phyloP scores from a whole-genome alignment of 1,284 basidiomycete species.

The Ustilago lituana region DNA sequence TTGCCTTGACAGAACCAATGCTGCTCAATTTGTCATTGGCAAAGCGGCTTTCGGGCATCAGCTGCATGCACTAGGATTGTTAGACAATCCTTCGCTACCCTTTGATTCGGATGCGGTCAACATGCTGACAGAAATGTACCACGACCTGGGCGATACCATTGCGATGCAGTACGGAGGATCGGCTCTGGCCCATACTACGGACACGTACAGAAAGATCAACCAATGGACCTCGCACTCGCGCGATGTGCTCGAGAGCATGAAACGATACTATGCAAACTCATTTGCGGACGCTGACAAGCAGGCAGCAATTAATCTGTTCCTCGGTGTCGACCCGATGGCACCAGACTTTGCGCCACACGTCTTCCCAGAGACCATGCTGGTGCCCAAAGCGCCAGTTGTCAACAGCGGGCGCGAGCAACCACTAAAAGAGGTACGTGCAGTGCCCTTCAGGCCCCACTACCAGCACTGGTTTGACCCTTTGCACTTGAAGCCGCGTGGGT shows the following conservation, averaged over 20 bases:
- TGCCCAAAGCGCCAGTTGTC: slow-evolving; percentile 3
- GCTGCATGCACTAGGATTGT: slow-evolving; percentile 84
- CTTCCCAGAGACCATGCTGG: slow-evolving; percentile 23
- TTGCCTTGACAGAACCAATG: slow-evolving; percentile 92
- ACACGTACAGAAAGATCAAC: slow-evolving; percentile 89
- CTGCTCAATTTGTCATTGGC: slow-evolving; percentile 96
- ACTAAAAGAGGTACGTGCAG: slow-evolving; percentile 15
- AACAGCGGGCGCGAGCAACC: background rate
- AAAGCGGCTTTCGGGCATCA: slow-evolving; percentile 95
- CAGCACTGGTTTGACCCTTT: slow-evolving; percentile 56
- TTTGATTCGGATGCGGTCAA: slow-evolving; percentile 97
- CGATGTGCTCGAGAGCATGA: slow-evolving; percentile 95
- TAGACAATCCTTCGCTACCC: slow-evolving; percentile 79
- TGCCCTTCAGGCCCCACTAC: slow-evolving; percentile 48
- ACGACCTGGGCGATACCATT: slow-evolving; percentile 75
- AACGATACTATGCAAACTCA: slow-evolving; percentile 95
- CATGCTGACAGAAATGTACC: slow-evolving; percentile 99
- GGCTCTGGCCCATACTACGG: slow-evolving; percentile 94
- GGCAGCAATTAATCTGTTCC: slow-evolving; percentile 94
- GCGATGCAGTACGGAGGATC: slow-evolving; percentile 81
- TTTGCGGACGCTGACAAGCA: slow-evolving; percentile 92
- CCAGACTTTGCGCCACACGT: slow-evolving; percentile 37
- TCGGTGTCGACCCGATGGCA: slow-evolving; percentile 74
- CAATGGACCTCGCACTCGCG: slow-evolving; percentile 98
- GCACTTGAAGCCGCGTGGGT: slow-evolving; percentile 37